Base-by-base conservation (phyloP, 2,329 filamentous ascomycete species). In the Ophiostoma himal-ulmi region DNA sequence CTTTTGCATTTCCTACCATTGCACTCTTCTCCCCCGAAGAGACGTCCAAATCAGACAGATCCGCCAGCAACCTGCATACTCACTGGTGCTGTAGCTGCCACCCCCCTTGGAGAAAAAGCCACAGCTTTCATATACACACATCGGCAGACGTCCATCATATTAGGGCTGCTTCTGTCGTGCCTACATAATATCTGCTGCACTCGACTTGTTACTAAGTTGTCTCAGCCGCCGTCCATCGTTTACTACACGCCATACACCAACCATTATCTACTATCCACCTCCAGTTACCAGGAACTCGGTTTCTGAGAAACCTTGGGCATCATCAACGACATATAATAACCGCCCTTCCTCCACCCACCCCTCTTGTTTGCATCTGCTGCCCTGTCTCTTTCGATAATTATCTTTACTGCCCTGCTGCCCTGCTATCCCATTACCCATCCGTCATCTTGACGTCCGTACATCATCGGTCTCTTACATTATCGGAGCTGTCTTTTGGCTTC, bases 251-350 rank as follows among this genome's bases (percentile, higher is more conserved):
- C 44, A 48, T 48, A 48, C 20, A n/a, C 17, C 17, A 48, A 5
- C 17, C 44, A 44, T 11, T 52, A 68, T n/a, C 37, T 17, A 39
- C 20, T 13, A 11, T 34, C 34, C 69, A 26, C 17, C 30, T 37
- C 44, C n/a, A n/a, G 37, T 57, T 68, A 22, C 70, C 68, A 36
- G 39, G 34, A 26, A 67, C 66, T 54, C 57, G 70, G 68, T 62
- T 62, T 67, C 44, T 67, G 68, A 54, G 41, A 41, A 57, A 57
- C 41, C 60, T 66, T 67, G 70, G 57, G 34, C 39, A 41, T 64
- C 67, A 67, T 65, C 39, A 26, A 26, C 60, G 10, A 68, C 36
- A 66, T 69, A 60, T 67, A 71, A 67, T 60, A 69, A 66, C 44
- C 57, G 34, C 37, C 57, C 57, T 17, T 22, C 57, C 30, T 57